A percentile compares a stretch with the other conserved stretches of the same genome.
Evolutionary conservation across 768 basidiomycete genomes (phyloP).

Genomic region (Trametes gibbosa): DNA sequence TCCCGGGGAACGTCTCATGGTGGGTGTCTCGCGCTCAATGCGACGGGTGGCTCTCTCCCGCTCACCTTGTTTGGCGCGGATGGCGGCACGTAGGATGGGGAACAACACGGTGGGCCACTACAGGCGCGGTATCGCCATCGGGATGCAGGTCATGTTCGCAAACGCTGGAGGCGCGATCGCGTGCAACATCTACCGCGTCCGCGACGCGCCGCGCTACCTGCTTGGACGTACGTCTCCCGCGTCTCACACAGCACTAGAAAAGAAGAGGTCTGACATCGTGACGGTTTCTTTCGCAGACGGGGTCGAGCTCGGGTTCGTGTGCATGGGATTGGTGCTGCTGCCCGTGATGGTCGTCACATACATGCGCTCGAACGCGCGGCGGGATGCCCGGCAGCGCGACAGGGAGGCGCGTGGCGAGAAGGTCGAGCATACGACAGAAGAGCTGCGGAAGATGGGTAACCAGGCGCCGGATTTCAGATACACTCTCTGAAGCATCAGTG

Average conservation of each 20-base stretch:
- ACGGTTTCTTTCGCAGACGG: slow-evolving; percentile 55
- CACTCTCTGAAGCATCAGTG: neutral
- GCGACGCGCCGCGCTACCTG: slow-evolving; percentile 59
- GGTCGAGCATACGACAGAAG: slow-evolving; percentile 22
- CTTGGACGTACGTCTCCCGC: slow-evolving; percentile 54
- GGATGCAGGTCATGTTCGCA: slow-evolving; percentile 62
- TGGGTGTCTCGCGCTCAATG: neutral
- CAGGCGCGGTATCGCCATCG: slow-evolving; percentile 68
- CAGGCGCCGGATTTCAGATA: slow-evolving; percentile 57
- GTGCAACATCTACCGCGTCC: slow-evolving; percentile 56
- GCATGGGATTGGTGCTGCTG: slow-evolving; percentile 55
- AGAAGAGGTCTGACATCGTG: neutral
- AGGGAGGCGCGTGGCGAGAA: slow-evolving; percentile 13
- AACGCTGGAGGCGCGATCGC: slow-evolving; percentile 67
- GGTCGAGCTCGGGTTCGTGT: slow-evolving; percentile 64
- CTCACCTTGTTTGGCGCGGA: no score
- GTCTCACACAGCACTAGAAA: neutral
- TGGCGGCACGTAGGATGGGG: slow-evolving; percentile 34
- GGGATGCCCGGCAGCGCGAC: slow-evolving; percentile 46
- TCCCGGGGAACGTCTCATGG: slow-evolving; percentile 68
- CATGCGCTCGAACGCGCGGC: slow-evolving; percentile 49
- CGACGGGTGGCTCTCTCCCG: neutral
- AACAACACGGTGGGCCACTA: slow-evolving; percentile 69
- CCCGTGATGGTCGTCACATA: slow-evolving; percentile 50
- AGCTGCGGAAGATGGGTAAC: slow-evolving; percentile 48